Evolutionary conservation across 2,329 filamentous ascomycete genomes (phyloP), one percentile per base, ranked within the genome.

Genomic region (Ambrosiella cleistominuta): DNA sequence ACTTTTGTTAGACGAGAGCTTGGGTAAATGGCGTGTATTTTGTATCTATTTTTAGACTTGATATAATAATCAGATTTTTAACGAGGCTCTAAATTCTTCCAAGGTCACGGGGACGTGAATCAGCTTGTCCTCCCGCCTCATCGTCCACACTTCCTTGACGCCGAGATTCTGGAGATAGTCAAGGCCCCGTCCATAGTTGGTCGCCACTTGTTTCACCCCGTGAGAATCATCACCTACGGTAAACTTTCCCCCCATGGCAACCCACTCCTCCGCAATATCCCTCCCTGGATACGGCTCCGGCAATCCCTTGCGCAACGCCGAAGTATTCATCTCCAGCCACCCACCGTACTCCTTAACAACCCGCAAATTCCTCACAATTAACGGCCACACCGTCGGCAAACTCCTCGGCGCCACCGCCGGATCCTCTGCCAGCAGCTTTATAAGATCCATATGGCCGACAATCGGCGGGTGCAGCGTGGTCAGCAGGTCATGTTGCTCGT

Each of bases 201-300:
- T 83, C n/a, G 83, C 88, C 4, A 98, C 78, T 67, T 98, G 91
- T 1, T 79, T 85, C 60, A 88, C 78, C 44, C 87, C 87, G 72
- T 98, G 93, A 68, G 89, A 95, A 70, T 98, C 93, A 68, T 98
- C 93, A 6, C 88, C 95, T 64, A 98, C 77, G 57, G 88, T 94
- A 70, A 97, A 95, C 61, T 79, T 80, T 27, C 93, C 90, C 27
- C 83, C 83, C 65, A 87, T 75, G 7, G 70, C 70, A 57, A 89
- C 66, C 73, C 88, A 95, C 67, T 81, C 57, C 76, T 87, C 77
- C 64, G 88, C 88, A 66, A 98, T 85, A 64, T 81, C 75, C 57
- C 79, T 76, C 62, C 82, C 82, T 0, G 93, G 93, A 74, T 98
- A 98, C 51, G 91, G 88, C 73, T 97, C 89, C 17, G 74, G 78